Percentiles rank a stretch among this genome's conserved stretches.
Conservation (phyloP, 257 asterid genomes). For the Linaria vulgaris region DNA sequence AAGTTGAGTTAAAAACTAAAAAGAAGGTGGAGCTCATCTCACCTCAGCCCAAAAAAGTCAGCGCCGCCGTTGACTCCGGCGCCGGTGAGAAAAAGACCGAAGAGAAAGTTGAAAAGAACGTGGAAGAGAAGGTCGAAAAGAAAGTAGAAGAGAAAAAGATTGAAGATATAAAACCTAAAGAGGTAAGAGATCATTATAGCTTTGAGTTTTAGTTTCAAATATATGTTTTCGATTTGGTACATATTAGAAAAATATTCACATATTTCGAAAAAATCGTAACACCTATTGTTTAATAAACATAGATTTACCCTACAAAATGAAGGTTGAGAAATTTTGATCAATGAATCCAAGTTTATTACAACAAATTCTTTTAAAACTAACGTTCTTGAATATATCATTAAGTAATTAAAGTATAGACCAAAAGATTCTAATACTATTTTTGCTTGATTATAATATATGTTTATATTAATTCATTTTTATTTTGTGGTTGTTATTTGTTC, state of each 20-base stretch:
- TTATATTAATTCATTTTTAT: background rate
- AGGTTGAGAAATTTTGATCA: too few species aligned
- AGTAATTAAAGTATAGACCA: too few species aligned
- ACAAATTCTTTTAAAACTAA: too few species aligned
- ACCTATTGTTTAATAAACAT: too few species aligned
- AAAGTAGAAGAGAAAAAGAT: constrained; percentile 47
- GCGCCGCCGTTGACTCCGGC: constrained; percentile 32
- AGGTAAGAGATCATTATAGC: constrained; percentile 33
- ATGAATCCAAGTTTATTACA: too few species aligned
- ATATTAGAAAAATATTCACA: background rate
- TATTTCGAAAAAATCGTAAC: too few species aligned
- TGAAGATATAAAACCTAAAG: constrained; percentile 55
- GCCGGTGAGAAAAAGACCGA: constrained; percentile 34
- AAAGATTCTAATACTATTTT: background rate
- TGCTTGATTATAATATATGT: background rate
- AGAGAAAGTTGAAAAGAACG: constrained; percentile 37
- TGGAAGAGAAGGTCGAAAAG: constrained; percentile 47
- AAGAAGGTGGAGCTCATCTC: constrained; percentile 84
- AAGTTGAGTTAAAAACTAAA: constrained; percentile 64
- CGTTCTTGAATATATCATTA: too few species aligned
- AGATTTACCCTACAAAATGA: too few species aligned
- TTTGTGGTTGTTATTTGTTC: constrained; percentile 19
- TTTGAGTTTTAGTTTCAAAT: background rate
- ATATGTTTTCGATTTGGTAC: background rate
- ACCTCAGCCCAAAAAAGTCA: constrained; percentile 59